Conservation (phyloP, 108 stramenopile species). For the Thalassiosira profunda region DNA sequence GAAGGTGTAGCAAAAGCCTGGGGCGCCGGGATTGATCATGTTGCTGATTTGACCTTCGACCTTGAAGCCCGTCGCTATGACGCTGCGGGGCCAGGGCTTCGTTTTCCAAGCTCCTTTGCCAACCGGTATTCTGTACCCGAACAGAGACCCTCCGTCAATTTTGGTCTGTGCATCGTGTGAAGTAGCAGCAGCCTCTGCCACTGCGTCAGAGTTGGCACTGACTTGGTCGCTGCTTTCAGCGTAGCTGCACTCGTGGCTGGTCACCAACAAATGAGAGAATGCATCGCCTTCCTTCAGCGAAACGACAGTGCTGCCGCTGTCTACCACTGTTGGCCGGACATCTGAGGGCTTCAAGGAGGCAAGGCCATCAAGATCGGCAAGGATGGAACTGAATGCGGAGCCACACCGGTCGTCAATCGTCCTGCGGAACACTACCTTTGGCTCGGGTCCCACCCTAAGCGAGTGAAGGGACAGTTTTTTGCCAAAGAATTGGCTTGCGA, state of each 20-base stretch:
- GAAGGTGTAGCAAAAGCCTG: conserved; percentile 96
- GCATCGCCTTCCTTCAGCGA: conserved; percentile 57
- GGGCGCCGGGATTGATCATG: conserved; percentile 96
- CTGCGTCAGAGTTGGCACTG: too few species aligned
- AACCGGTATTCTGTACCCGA: conserved; percentile 87
- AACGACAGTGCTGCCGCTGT: conserved; percentile 80
- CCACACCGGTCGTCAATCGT: conserved; percentile 89
- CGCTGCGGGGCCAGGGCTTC: conserved; percentile 79
- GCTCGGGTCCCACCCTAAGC: conserved; percentile 63
- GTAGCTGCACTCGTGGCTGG: conserved; percentile 81
- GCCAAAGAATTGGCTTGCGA: conserved; percentile 93
- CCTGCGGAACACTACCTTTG: conserved; percentile 65
- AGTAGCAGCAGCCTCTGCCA: background rate
- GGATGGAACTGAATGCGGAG: conserved; percentile 87
- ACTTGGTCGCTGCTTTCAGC: conserved; percentile 9
- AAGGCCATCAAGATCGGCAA: conserved; percentile 79
- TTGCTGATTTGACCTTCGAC: conserved; percentile 85
- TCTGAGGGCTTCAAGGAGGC: conserved; percentile 5
- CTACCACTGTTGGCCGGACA: conserved; percentile 47
- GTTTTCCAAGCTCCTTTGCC: conserved; percentile 72
- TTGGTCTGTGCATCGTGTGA: conserved; percentile 18
- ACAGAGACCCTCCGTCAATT: conserved; percentile 88
- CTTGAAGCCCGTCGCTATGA: conserved; percentile 92
- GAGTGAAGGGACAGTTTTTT: conserved; percentile 84
- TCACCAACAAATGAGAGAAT: conserved; percentile 82